These are phyloP conservation scores for Schwanniomyces etchellsii DNA, from an alignment of 1,139 yeast genomes.

Conservation along the genomic window DNA sequence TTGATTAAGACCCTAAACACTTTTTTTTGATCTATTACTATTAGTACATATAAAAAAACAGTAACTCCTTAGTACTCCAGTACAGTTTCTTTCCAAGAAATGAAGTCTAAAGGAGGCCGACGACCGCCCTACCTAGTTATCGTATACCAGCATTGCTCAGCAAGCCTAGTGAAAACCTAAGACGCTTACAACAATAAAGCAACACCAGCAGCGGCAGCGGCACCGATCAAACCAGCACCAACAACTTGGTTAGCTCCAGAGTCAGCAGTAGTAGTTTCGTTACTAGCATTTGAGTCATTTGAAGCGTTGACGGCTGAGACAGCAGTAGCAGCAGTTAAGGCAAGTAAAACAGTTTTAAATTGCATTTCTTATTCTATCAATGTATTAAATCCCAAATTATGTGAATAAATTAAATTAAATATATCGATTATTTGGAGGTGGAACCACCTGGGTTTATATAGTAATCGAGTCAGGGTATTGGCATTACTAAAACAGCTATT, in stretches of 20 bases:
- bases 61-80: no score
- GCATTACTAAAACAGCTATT: slow-evolving; percentile 5
- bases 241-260: slow-evolving; percentile 18
- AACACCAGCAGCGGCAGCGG: slow-evolving; percentile 43
- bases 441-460: background rate
- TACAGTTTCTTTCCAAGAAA: no score
- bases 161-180: no score
- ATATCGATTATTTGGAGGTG: background rate
- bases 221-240: slow-evolving; percentile 32
- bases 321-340: slow-evolving; percentile 40
- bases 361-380: slow-evolving; percentile 24
- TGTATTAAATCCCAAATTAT: no score
- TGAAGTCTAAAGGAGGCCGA: no score
- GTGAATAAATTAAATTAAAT: slow-evolving; percentile 1
- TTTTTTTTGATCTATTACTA: background rate
- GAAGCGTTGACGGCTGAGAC: slow-evolving; percentile 40
- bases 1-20: background rate
- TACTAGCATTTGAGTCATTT: slow-evolving; percentile 25
- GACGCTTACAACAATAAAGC: slow-evolving; percentile 35
- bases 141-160: no score
- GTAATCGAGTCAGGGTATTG: background rate
- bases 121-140: no score
- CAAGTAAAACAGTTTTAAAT: slow-evolving; percentile 40
- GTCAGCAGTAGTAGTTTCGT: slow-evolving; percentile 11
- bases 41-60: background rate